These are phyloP conservation scores for Litchi chinensis DNA, from an alignment of 345 rosid genomes.

Conservation along the genomic window DNA sequence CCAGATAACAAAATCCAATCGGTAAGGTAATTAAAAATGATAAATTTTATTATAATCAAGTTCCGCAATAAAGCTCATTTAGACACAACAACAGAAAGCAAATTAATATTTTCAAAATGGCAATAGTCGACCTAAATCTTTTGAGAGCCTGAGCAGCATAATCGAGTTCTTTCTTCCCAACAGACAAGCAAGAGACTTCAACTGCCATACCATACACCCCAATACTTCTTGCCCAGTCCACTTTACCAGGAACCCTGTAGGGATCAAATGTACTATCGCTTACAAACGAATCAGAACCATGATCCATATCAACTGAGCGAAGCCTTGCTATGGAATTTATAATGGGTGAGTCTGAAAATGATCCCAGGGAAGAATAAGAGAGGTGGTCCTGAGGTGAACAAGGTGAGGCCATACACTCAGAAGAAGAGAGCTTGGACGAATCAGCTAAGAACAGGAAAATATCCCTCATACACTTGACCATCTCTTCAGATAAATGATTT, in stretches of 20 bases:
- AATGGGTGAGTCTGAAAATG: conserved; percentile 45
- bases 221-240: conserved; percentile 42
- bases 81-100: background rate
- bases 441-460: conserved; percentile 59
- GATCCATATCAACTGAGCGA: conserved; percentile 32
- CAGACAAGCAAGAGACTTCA: conserved; percentile 64
- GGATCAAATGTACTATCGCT: conserved; percentile 43
- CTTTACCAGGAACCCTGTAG: conserved; percentile 45
- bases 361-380: conserved; percentile 39
- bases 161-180: conserved; percentile 63
- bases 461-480: conserved; percentile 69
- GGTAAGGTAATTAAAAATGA: conserved; percentile 2
- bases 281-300: conserved; percentile 22
- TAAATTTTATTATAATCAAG: background rate
- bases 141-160: conserved; percentile 64
- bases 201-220: conserved; percentile 51
- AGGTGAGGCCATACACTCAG: conserved; percentile 35
- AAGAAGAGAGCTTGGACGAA: conserved; percentile 45
- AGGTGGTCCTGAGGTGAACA: conserved; percentile 48
- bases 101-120: conserved; percentile 1
- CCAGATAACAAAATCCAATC: background rate
- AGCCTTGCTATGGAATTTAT: conserved; percentile 31
- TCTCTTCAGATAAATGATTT: conserved; percentile 61
- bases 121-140: conserved; percentile 49
- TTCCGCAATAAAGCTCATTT: background rate